Percentiles rank a stretch among this genome's conserved stretches.
phyloP scores from a whole-genome alignment of 495 filamentous ascomycete genomes.

The Penicillium waksmanii region DNA sequence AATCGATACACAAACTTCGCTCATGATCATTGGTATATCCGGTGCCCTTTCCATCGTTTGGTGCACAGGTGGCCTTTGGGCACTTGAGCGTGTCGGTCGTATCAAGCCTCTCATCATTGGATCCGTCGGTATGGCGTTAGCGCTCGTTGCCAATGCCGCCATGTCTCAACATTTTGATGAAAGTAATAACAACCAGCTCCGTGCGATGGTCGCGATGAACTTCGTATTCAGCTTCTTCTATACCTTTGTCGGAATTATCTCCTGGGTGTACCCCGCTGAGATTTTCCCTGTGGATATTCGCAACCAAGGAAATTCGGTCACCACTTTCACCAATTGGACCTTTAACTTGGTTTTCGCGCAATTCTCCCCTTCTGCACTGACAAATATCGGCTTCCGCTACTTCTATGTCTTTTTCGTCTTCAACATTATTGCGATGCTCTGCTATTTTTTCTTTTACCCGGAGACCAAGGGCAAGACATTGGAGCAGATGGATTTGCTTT shows the following conservation, averaged over 20 bases:
- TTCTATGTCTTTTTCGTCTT: constrained; percentile 54
- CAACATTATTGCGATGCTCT: constrained; percentile 44
- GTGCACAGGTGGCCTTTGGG: constrained; percentile 34
- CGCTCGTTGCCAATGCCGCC: constrained; percentile 45
- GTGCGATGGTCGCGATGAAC: constrained; percentile 54
- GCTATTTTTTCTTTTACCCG: constrained; percentile 50
- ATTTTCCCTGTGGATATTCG: constrained; percentile 57
- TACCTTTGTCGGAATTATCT: constrained; percentile 54
- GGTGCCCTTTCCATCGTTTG: constrained; percentile 46
- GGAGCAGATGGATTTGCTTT: constrained; percentile 58
- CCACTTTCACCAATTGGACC: constrained; percentile 56
- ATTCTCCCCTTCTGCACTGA: constrained; percentile 52
- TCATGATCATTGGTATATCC: constrained; percentile 56
- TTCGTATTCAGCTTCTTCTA: constrained; percentile 55
- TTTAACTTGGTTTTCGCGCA: constrained; percentile 56
- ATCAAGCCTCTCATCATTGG: constrained; percentile 49
- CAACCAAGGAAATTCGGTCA: constrained; percentile 51
- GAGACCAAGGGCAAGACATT: constrained; percentile 55
- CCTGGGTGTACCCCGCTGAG: constrained; percentile 60
- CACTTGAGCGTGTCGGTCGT: constrained; percentile 50
- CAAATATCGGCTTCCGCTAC: constrained; percentile 48
- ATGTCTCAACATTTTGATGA: constrained; percentile 32
- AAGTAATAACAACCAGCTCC: constrained; percentile 39
- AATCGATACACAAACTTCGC: constrained; percentile 45
- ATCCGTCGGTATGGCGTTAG: constrained; percentile 45